Base-by-base conservation (phyloP, 495 filamentous ascomycete genomes). In the Tuber umbilicatum region DNA sequence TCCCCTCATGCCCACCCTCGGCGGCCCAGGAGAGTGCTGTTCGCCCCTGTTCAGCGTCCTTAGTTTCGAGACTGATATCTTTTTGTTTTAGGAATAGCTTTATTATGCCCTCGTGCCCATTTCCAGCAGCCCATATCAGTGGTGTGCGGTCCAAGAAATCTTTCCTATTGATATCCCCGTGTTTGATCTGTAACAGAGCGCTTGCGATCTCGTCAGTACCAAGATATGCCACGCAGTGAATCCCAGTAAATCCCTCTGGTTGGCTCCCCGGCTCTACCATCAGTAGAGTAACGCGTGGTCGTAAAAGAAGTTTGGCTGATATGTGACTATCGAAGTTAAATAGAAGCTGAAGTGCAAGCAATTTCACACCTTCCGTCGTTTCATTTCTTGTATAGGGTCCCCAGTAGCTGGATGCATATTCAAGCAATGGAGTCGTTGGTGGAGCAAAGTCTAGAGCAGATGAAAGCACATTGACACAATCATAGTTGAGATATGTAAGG, bases 11-110 rank as follows among this genome's bases (percentile, higher is more conserved):
- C 72, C n/a, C n/a, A n/a, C n/a, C n/a, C n/a, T n/a, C n/a, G n/a
- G n/a, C n/a, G n/a, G n/a, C n/a, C n/a, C n/a, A 83, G 17, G 78
- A 83, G 55, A 87, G 80, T 40, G 85, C 82, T 12, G 81, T 85
- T 47, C 80, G 79, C n/a, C 79, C 76, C 67, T n/a, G n/a, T n/a
- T 27, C 68, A 40, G 39, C 39, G 23, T 85, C 77, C 67, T 42
- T 76, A 31, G 68, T 68, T 23, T 80, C 72, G 17, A 43, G 60
- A 19, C 71, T 50, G 23, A 79, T 68, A n/a, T 72, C 78, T 39
- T 71, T 45, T 21, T 45, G 73, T 31, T 71, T 71, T 27, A 84
- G 71, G n/a, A n/a, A n/a, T n/a, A n/a, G n/a, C n/a, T n/a, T n/a
- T n/a, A n/a, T n/a, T n/a, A n/a, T n/a, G n/a, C n/a, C n/a, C n/a